These are phyloP conservation scores for Amanita polypyramis DNA, from an alignment of 768 basidiomycete species.

Conservation along the genomic window DNA sequence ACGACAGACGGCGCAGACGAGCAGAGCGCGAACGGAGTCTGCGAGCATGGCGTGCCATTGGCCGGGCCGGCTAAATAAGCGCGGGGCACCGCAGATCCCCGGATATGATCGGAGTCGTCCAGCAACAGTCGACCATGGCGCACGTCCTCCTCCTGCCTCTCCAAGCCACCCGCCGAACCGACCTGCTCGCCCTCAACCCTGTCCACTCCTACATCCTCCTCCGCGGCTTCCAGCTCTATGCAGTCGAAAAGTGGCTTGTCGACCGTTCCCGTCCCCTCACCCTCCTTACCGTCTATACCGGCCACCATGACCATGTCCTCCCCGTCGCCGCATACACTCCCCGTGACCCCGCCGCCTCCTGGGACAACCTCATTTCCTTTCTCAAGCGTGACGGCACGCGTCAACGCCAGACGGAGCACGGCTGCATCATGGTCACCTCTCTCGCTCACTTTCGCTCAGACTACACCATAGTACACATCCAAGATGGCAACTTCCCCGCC, in stretches of 20 bases:
- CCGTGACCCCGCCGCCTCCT: constrained; percentile 41
- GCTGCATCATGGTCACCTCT: constrained; percentile 71
- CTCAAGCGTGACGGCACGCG: constrained; percentile 64
- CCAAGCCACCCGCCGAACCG: constrained; percentile 9
- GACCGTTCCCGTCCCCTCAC: constrained; percentile 15
- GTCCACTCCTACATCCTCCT: background rate
- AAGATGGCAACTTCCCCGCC: constrained; percentile 54
- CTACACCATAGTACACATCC: constrained; percentile 75
- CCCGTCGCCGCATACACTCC: constrained; percentile 25
- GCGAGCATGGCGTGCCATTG: constrained; percentile 11
- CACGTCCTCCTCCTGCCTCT: constrained; percentile 6
- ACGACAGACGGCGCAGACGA: constrained; percentile 51
- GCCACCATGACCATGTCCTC: constrained; percentile 51
- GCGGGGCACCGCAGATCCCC: background rate
- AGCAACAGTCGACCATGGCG: constrained; percentile 4
- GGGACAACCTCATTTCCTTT: constrained; percentile 49
- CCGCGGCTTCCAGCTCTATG: constrained; percentile 68
- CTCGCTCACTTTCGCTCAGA: constrained; percentile 84
- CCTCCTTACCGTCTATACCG: constrained; percentile 68
- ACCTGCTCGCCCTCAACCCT: constrained; percentile 4
- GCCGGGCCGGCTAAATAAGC: constrained; percentile 7
- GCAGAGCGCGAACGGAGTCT: constrained; percentile 20
- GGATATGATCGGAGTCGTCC: background rate
- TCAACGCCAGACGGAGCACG: constrained; percentile 60
- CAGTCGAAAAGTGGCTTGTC: constrained; percentile 72